A percentile compares a stretch with the other conserved stretches of the same genome.
Conservation (phyloP, 495 filamentous ascomycete species). For the Massariosphaeria phaeospora region DNA sequence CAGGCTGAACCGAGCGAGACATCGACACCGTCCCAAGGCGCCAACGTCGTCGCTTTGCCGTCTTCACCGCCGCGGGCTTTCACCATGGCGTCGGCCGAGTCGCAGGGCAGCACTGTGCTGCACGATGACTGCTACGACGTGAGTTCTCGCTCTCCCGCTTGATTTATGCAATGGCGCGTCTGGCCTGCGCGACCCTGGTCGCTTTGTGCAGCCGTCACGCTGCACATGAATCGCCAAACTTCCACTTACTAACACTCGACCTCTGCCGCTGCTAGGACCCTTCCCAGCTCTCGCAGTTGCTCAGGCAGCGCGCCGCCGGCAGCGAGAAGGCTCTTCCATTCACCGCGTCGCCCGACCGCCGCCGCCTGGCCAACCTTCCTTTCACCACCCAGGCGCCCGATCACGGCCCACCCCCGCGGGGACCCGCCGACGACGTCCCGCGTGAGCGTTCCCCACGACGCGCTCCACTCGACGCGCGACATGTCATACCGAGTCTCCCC, state of each 20-base stretch:
- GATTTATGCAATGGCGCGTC: slow-evolving; percentile 5
- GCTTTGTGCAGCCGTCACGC: slow-evolving; percentile 7
- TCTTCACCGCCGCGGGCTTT: not conserved
- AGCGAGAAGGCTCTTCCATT: slow-evolving; percentile 4
- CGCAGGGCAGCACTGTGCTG: slow-evolving; percentile 19
- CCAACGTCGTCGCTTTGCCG: slow-evolving; percentile 13
- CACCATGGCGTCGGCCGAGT: slow-evolving; percentile 12
- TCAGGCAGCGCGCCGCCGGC: slow-evolving; percentile 22
- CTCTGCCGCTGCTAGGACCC: slow-evolving; percentile 20
- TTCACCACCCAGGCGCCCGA: not conserved
- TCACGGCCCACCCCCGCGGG: not conserved
- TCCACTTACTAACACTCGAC: not conserved
- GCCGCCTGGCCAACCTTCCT: not conserved
- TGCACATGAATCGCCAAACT: slow-evolving; percentile 16
- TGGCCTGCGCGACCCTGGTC: slow-evolving; percentile 17
- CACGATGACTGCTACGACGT: slow-evolving; percentile 24
- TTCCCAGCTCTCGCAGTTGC: slow-evolving; percentile 26
- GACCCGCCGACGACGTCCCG: not conserved
- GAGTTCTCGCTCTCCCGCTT: slow-evolving; percentile 14
- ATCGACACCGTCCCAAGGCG: too few species aligned
- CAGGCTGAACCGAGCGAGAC: not conserved
- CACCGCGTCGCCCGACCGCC: slow-evolving; percentile 10
- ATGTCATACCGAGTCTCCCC: slow-evolving; percentile 22
- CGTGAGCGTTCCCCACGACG: slow-evolving; percentile 13
- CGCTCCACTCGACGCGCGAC: not conserved